phyloP scores from a whole-genome alignment of 345 rosid genomes.

The Aethionema arabicum region DNA sequence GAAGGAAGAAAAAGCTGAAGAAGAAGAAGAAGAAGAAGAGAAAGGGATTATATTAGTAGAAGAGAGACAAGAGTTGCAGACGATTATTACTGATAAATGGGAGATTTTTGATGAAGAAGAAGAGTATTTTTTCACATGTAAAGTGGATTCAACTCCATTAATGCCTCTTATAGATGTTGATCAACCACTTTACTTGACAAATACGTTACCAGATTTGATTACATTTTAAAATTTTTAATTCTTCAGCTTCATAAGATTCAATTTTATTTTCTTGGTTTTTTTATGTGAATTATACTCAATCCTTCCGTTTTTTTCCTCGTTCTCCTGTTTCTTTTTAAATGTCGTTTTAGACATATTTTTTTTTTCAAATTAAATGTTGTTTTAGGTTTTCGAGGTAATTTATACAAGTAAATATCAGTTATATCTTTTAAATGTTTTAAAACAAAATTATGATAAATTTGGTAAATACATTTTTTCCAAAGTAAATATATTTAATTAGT shows the following conservation, averaged over 20 bases:
- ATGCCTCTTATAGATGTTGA: constrained; percentile 39
- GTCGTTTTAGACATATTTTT: no score
- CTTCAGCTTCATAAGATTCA: constrained; percentile 16
- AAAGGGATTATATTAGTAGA: constrained; percentile 31
- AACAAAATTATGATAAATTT: no score
- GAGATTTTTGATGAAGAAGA: constrained; percentile 35
- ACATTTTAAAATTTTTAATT: constrained; percentile 34
- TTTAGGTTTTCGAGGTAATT: no score
- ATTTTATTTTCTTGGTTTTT: constrained; percentile 2
- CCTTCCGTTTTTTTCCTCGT: no score
- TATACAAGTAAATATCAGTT: no score
- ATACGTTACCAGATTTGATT: constrained; percentile 40
- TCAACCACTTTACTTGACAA: constrained; percentile 31
- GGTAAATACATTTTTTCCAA: no score
- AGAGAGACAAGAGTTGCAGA: constrained; percentile 16
- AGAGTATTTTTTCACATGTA: constrained; percentile 20
- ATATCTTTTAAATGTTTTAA: no score
- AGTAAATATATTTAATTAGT: no score
- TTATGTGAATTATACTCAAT: no score
- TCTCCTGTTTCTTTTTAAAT: constrained; percentile 11
- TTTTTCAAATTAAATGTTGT: no score
- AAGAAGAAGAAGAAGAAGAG: constrained; percentile 32
- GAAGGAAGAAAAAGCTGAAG: constrained; percentile 12
- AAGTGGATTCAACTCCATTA: constrained; percentile 18
- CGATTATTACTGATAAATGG: constrained; percentile 41